phyloP scores from a whole-genome alignment of 2,329 filamentous ascomycete species.

The Pezicula rhizophila region DNA sequence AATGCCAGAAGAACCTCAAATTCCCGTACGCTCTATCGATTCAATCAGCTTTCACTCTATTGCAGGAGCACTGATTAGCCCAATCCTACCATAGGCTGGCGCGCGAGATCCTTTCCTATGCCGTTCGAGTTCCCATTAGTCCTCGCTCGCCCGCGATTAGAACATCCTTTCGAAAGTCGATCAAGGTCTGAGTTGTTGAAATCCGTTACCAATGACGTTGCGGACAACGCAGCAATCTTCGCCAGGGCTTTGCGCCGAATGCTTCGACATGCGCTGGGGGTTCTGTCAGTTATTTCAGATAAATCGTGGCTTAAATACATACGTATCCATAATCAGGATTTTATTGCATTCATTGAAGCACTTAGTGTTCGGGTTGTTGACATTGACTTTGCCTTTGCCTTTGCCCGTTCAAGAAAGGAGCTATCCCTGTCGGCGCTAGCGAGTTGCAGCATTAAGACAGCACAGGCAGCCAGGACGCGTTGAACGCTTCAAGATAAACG shows the following conservation, averaged over 20 bases:
- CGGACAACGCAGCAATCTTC: slow-evolving; percentile 59
- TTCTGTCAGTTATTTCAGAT: slow-evolving; percentile 12
- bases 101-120: slow-evolving; percentile 40
- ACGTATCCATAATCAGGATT: slow-evolving; percentile 17
- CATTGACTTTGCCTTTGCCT: no score
- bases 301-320: neutral
- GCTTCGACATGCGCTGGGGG: slow-evolving; percentile 36
- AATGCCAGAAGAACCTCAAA: slow-evolving; percentile 87
- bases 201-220: slow-evolving; percentile 44
- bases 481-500: slow-evolving; percentile 5
- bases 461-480: slow-evolving; percentile 21
- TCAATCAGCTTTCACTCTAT: slow-evolving; percentile 11
- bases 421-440: no score
- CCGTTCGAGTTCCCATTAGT: slow-evolving; percentile 43
- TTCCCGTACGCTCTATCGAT: slow-evolving; percentile 70
- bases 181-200: slow-evolving; percentile 60
- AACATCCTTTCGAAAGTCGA: slow-evolving; percentile 52
- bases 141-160: slow-evolving; percentile 34
- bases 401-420: no score
- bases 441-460: neutral
- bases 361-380: no score
- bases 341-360: neutral
- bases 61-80: neutral
- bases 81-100: slow-evolving; percentile 52
- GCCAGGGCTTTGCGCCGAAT: slow-evolving; percentile 58